Evolutionary conservation across 1,284 basidiomycete genomes (phyloP).

Genomic region (Malassezia yamatoensis): DNA sequence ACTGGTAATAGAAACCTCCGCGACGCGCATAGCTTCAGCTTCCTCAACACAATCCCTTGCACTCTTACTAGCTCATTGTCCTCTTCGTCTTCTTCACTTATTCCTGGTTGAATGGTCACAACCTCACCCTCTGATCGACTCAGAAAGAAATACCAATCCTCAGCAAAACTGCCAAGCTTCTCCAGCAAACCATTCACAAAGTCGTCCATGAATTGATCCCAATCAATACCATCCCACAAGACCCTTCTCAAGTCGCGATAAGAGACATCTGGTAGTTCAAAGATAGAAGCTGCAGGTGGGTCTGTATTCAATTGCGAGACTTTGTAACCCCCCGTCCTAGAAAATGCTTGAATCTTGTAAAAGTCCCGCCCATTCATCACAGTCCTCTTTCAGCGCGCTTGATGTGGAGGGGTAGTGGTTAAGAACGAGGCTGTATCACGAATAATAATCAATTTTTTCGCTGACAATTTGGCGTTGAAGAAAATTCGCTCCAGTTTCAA

Average conservation of each 20-base stretch:
- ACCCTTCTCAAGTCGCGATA: too few relatives aligned
- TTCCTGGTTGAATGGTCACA: not conserved
- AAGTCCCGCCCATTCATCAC: not conserved
- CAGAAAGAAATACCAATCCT: not conserved
- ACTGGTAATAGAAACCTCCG: not conserved
- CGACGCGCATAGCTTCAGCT: not conserved
- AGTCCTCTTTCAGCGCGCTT: not conserved
- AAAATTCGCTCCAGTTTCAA: too few relatives aligned
- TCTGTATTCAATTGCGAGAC: too few relatives aligned
- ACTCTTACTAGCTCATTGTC: not conserved
- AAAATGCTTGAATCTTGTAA: too few relatives aligned
- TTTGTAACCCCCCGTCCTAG: too few relatives aligned
- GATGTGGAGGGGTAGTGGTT: too few relatives aligned
- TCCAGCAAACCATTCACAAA: not conserved
- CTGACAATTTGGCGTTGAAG: not conserved
- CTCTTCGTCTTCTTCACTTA: not conserved
- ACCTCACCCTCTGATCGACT: not conserved
- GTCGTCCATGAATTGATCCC: not conserved
- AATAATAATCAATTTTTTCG: too few relatives aligned
- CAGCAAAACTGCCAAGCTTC: conserved; percentile 1
- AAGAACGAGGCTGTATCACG: too few relatives aligned
- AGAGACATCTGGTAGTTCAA: too few relatives aligned
- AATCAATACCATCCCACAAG: not conserved
- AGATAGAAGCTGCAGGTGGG: too few relatives aligned
- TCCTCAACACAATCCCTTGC: not conserved